Conservation (phyloP, 2,329 filamentous ascomycete genomes). For the Aspergillus sp. region DNA sequence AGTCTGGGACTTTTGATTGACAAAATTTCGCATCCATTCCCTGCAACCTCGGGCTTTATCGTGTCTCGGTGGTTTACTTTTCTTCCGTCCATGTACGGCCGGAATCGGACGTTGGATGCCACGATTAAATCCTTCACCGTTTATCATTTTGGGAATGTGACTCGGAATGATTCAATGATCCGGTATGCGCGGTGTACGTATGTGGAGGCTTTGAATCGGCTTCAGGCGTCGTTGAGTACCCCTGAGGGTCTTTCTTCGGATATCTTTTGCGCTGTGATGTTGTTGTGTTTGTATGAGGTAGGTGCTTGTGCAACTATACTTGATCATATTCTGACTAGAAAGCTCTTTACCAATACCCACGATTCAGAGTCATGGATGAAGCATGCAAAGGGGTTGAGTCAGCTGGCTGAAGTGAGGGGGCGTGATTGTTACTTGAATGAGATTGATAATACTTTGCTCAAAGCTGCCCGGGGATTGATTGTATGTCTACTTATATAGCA, state of each 20-base stretch:
- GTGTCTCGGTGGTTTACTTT: slow-evolving; percentile 18
- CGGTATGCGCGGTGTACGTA: slow-evolving; percentile 20
- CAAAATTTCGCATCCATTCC: slow-evolving; percentile 17
- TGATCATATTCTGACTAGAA: slow-evolving; percentile 1
- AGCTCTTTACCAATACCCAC: slow-evolving; percentile 22
- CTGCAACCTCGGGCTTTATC: slow-evolving; percentile 11
- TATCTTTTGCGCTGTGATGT: slow-evolving; percentile 23
- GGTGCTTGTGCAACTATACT: background rate
- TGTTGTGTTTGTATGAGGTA: slow-evolving; percentile 27
- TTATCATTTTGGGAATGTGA: slow-evolving; percentile 18
- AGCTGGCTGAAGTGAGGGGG: slow-evolving; percentile 19
- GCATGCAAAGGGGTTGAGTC: slow-evolving; percentile 22
- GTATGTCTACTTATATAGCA: slow-evolving; percentile 7
- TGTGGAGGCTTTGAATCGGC: slow-evolving; percentile 16
- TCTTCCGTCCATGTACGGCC: slow-evolving; percentile 20
- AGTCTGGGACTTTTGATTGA: slow-evolving; percentile 15
- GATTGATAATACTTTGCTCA: slow-evolving; percentile 19
- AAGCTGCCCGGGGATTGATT: slow-evolving; percentile 21
- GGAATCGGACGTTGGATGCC: slow-evolving; percentile 18
- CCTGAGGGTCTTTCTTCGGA: slow-evolving; percentile 19
- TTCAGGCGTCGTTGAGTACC: slow-evolving; percentile 15
- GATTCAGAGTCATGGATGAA: slow-evolving; percentile 25
- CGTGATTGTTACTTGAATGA: slow-evolving; percentile 14
- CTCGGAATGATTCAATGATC: slow-evolving; percentile 15
- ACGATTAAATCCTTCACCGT: slow-evolving; percentile 21